These are phyloP conservation scores for Rhipidocladum racemiflorum DNA, from an alignment of 176 grass and related monocot genomes.

Conservation along the genomic window DNA sequence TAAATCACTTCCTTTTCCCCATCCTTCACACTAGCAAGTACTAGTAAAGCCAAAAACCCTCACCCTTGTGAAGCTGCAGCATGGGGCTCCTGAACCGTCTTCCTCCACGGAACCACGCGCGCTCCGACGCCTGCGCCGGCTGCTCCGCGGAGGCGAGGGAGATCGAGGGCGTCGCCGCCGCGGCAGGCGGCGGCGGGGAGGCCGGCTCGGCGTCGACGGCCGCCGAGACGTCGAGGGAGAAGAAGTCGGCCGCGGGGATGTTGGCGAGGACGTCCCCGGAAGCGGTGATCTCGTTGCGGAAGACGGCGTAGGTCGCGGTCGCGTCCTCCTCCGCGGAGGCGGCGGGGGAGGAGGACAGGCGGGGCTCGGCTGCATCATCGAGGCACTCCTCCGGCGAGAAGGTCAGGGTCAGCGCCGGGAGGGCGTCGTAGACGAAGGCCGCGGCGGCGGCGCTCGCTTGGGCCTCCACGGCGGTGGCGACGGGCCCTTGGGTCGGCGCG, in stretches of 20 bases:
- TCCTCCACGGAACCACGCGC: constrained; percentile 71
- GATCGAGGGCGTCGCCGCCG: neutral
- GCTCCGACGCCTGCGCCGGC: constrained; percentile 55
- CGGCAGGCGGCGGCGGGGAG: neutral
- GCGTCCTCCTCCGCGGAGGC: constrained; percentile 26
- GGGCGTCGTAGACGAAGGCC: constrained; percentile 55
- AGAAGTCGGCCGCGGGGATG: constrained; percentile 62
- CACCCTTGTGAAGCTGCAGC: constrained; percentile 97
- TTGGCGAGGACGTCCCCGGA: constrained; percentile 34
- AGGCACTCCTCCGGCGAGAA: constrained; percentile 27
- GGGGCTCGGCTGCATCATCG: neutral
- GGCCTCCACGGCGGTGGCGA: constrained; percentile 21
- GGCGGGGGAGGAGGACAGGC: neutral
- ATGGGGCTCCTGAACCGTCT: constrained; percentile 83
- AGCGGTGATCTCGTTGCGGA: constrained; percentile 78
- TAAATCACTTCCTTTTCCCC: neutral
- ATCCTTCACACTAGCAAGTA: neutral
- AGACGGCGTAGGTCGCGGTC: constrained; percentile 58
- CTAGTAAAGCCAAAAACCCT: neutral
- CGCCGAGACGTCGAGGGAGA: constrained; percentile 62
- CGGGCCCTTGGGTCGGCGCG: constrained; percentile 20
- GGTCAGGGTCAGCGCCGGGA: constrained; percentile 44
- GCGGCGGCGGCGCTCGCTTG: neutral
- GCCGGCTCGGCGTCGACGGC: neutral
- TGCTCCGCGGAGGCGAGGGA: constrained; percentile 26